A percentile compares a stretch with the other conserved stretches of the same genome.
Evolutionary conservation across 441 rosid genomes (phyloP).

Genomic region (Corymbia calophylla): DNA sequence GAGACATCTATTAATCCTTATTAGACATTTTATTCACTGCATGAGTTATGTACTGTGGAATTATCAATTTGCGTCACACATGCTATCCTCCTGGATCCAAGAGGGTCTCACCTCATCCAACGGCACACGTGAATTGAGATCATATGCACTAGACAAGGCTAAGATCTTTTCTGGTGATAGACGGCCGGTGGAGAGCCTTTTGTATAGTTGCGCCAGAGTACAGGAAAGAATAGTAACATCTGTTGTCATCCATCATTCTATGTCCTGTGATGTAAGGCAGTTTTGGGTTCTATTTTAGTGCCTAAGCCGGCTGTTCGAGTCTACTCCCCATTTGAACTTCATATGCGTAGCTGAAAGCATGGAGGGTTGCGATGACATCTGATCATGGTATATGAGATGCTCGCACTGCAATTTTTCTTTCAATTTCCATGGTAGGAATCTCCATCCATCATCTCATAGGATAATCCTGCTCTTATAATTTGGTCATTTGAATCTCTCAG

Average conservation of each 20-base stretch:
- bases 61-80: background rate
- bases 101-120: background rate
- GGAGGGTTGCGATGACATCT: slow-evolving; percentile 82
- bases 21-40: background rate
- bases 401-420: slow-evolving; percentile 44
- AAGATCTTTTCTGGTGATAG: background rate
- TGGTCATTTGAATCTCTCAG: slow-evolving; percentile 57
- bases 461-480: background rate
- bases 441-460: background rate
- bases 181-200: background rate
- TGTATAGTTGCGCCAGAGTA: background rate
- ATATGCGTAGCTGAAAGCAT: slow-evolving; percentile 79
- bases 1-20: background rate
- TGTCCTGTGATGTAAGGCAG: background rate
- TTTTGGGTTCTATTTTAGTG: background rate
- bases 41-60: background rate
- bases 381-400: slow-evolving; percentile 78
- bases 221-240: background rate
- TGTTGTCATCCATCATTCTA: background rate
- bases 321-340: slow-evolving; percentile 20
- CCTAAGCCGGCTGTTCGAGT: background rate
- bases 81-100: background rate
- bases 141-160: background rate
- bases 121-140: background rate
- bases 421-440: slow-evolving; percentile 62